phyloP scores from a whole-genome alignment of 106 monocot species.

The Allium cepa region DNA sequence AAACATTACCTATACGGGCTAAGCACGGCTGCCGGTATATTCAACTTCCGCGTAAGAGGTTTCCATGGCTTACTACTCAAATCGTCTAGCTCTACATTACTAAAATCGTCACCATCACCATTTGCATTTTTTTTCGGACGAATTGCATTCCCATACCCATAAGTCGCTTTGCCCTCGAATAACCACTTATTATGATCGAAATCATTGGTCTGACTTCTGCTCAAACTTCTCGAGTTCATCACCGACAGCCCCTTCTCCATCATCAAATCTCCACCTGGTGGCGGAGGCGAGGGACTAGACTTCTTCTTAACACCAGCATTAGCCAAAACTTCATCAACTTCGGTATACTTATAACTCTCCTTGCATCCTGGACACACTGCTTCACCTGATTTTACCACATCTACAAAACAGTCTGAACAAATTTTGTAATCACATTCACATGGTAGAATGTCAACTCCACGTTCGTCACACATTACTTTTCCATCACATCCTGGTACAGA shows the following conservation, averaged over 20 bases:
- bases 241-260: conserved; percentile 25
- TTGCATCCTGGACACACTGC: conserved; percentile 56
- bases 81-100: conserved; percentile 14
- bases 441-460: conserved; percentile 52
- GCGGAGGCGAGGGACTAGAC: conserved; percentile 8
- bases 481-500: conserved; percentile 35
- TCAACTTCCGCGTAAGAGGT: conserved; percentile 49
- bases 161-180: conserved; percentile 40
- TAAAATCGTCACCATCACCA: background rate
- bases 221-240: conserved; percentile 20
- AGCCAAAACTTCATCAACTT: conserved; percentile 23
- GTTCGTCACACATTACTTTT: conserved; percentile 55
- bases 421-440: conserved; percentile 71
- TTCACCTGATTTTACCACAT: conserved; percentile 26
- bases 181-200: conserved; percentile 45
- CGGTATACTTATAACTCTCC: conserved; percentile 46
- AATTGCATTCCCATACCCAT: conserved; percentile 47
- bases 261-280: conserved; percentile 13
- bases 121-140: conserved; percentile 30
- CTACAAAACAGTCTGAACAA: conserved; percentile 51
- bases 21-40: conserved; percentile 39
- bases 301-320: conserved; percentile 7
- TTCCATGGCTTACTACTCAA: conserved; percentile 41
- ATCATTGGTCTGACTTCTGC: conserved; percentile 21
- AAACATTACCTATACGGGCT: conserved; percentile 55